phyloP scores from a whole-genome alignment of 768 basidiomycete genomes.

The Candolleomyces efflorescens region DNA sequence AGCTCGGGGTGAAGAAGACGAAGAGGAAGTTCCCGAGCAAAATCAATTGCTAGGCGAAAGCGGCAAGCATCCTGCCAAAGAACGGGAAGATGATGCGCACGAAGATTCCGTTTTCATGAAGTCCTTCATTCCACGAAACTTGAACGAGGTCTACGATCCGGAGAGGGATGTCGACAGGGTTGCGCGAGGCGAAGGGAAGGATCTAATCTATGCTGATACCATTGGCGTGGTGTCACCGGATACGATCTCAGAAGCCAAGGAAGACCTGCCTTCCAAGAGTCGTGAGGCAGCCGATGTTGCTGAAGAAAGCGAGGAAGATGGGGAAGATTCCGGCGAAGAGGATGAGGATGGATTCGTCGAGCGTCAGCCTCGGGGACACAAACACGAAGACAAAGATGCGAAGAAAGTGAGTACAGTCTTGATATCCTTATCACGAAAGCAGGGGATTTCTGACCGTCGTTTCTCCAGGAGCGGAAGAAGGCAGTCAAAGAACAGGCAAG shows the following conservation, averaged over 20 bases:
- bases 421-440: not conserved
- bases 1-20: constrained; percentile 9
- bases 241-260: constrained; percentile 4
- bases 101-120: constrained; percentile 89
- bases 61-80: constrained; percentile 10
- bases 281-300: constrained; percentile 2
- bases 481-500: constrained; percentile 80
- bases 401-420: constrained; percentile 64
- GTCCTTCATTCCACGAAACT: constrained; percentile 88
- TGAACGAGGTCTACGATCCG: constrained; percentile 93
- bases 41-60: constrained; percentile 10
- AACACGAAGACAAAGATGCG: constrained; percentile 85
- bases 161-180: constrained; percentile 86
- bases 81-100: constrained; percentile 36
- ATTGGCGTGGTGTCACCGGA: constrained; percentile 67
- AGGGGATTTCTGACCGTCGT: constrained; percentile 6
- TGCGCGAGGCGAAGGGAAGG: constrained; percentile 61
- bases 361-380: constrained; percentile 75
- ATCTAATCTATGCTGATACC: constrained; percentile 83
- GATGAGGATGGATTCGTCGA: constrained; percentile 41
- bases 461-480: constrained; percentile 82
- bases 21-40: constrained; percentile 12
- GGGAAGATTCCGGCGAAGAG: constrained; percentile 28
- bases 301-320: constrained; percentile 22
- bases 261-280: not conserved